Base-by-base conservation (phyloP, 148 eudicot species). In the Silene conica region DNA sequence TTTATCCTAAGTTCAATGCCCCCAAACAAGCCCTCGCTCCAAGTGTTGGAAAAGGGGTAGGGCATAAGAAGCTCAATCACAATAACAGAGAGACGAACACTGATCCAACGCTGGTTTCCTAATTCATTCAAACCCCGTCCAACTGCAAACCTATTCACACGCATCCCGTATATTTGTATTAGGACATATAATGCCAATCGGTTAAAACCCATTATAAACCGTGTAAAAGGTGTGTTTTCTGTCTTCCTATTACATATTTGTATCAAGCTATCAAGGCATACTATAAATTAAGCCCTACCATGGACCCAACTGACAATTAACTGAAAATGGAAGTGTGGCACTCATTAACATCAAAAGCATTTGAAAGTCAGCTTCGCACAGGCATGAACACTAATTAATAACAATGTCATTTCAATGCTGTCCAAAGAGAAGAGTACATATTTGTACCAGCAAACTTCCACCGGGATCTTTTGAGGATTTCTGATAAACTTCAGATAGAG, bases 381-480 rank as follows among this genome's bases (percentile, higher is more conserved):
- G 55, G 18, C 18, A 26, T 28, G 20, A 41, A 48, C 34, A 10
- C 41, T 6, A 38, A 65, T 6, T 10, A 5, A 54, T 7, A 9
- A 6, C 15, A 31, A 13, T 7, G 22, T 71, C 22, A 1, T 2
- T 18, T 55, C 22, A 73, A 15, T 4, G 31, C 43, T 19, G 28
- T 50, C 13, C 28, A 56, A 25, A n/a, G 6, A 18, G n/a, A 20
- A 62, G 52, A 69, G 67, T 62, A 4, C 46, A 55, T 11, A 74
- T 1, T 2, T 12, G 31, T 88, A 96, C 99, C 97, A 81, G 94
- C 79, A 96, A 85, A 75, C 85, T 69, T 79, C 97, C 99, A 57
- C 89, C 87, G 34, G 86, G 86, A 86, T 90, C 96, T 74, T 77
- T 89, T 14, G 86, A 68, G 19, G 89, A 89, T 72, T 86, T 83